These are phyloP conservation scores for Prunus dulcis DNA, from an alignment of 306 rosid genomes.

Conservation along the genomic window DNA sequence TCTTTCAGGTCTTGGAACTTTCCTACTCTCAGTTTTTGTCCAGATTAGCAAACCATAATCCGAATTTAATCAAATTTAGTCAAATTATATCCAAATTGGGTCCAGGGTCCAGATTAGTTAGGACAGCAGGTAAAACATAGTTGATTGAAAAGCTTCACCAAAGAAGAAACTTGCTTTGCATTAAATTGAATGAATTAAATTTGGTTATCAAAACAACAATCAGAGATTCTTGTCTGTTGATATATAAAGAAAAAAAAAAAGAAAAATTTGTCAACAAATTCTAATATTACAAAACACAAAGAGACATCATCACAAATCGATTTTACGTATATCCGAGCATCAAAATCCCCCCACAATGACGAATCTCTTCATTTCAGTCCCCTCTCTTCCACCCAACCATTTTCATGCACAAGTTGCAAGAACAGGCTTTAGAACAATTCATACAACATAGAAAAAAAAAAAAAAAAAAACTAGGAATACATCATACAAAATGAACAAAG, in stretches of 20 bases:
- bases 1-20: too few species aligned
- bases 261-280: slow-evolving; percentile 29
- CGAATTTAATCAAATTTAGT: neutral
- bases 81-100: neutral
- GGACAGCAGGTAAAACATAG: neutral
- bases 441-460: slow-evolving; percentile 19
- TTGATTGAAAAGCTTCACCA: neutral
- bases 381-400: slow-evolving; percentile 40
- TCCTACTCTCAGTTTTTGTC: neutral
- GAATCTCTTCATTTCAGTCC: slow-evolving; percentile 35
- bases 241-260: neutral
- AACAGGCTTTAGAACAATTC: slow-evolving; percentile 38
- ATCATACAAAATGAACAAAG: slow-evolving; percentile 37
- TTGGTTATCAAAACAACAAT: slow-evolving; percentile 36
- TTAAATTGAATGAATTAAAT: slow-evolving; percentile 11
- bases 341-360: slow-evolving; percentile 39
- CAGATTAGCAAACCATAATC: neutral
- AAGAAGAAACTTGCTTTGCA: neutral
- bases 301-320: slow-evolving; percentile 42
- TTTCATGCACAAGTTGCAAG: slow-evolving; percentile 48
- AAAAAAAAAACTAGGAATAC: slow-evolving; percentile 39
- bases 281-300: slow-evolving; percentile 49
- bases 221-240: slow-evolving; percentile 7
- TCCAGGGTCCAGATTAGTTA: neutral
- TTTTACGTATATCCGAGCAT: slow-evolving; percentile 51